These are phyloP conservation scores for Ascochyta lentis DNA, from an alignment of 2,329 filamentous ascomycete species.

Conservation along the genomic window DNA sequence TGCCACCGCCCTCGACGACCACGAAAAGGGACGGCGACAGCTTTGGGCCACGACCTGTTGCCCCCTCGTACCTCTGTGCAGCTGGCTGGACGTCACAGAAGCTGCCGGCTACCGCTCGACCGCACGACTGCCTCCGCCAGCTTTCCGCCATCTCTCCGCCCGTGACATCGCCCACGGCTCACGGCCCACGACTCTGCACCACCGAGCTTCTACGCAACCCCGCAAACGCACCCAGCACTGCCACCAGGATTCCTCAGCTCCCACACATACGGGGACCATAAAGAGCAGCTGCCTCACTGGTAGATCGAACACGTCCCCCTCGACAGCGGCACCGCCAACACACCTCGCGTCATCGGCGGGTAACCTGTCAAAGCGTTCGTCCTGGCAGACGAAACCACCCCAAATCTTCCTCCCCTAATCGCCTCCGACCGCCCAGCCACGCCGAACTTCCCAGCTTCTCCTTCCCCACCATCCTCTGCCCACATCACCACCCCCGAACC, in stretches of 20 bases:
- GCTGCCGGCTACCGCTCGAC: slow-evolving; percentile 8
- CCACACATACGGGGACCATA: slow-evolving; percentile 10
- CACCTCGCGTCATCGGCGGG: slow-evolving; percentile 42
- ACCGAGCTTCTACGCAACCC: slow-evolving; percentile 14
- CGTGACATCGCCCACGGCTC: slow-evolving; percentile 29
- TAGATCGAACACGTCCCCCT: slow-evolving; percentile 22
- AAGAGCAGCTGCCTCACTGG: slow-evolving; percentile 26
- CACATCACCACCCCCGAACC: slow-evolving; percentile 32
- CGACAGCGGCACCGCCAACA: slow-evolving; percentile 31
- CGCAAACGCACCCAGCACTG: slow-evolving; percentile 4
- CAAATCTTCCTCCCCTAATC: slow-evolving; percentile 64
- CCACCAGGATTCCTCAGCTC: slow-evolving; percentile 9
- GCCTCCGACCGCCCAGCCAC: slow-evolving; percentile 71
- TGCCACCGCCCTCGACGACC: slow-evolving; percentile 9
- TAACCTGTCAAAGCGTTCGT: slow-evolving; percentile 57
- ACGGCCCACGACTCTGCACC: slow-evolving; percentile 19
- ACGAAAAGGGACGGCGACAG: slow-evolving; percentile 4
- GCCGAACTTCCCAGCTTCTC: slow-evolving; percentile 60
- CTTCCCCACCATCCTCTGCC: slow-evolving; percentile 50
- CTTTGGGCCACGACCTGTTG: neutral
- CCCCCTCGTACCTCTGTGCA: neutral
- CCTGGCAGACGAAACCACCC: slow-evolving; percentile 74
- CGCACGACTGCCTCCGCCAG: neutral
- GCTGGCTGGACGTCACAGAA: neutral
- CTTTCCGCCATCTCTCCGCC: slow-evolving; percentile 22